Conservation (phyloP, 2,329 filamentous ascomycete species). For the Penicillium sp. region DNA sequence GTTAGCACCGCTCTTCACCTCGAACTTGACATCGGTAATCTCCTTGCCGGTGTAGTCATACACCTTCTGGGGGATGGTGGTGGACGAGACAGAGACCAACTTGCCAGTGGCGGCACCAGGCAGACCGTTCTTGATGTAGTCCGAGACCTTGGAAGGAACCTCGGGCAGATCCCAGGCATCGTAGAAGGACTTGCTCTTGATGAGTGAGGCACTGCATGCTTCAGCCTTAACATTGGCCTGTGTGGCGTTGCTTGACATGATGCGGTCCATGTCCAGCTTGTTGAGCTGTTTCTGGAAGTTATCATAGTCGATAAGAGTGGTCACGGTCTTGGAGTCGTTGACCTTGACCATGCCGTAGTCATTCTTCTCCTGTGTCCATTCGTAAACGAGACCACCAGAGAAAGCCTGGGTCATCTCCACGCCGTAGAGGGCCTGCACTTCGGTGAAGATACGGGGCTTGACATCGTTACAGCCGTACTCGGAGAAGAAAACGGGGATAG, state of each 20-base stretch:
- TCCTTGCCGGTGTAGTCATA: constrained; percentile 54
- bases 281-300: constrained; percentile 73
- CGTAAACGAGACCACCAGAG: constrained; percentile 57
- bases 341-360: constrained; percentile 60
- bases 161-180: constrained; percentile 75
- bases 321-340: constrained; percentile 56
- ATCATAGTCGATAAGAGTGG: constrained; percentile 65
- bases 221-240: constrained; percentile 58
- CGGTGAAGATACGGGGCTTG: constrained; percentile 57
- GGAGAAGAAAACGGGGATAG: constrained; percentile 64
- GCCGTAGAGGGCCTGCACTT: constrained; percentile 61
- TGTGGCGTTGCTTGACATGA: constrained; percentile 63
- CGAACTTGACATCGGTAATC: constrained; percentile 64
- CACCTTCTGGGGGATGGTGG: constrained; percentile 57
- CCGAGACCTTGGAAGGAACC: constrained; percentile 64
- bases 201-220: constrained; percentile 64
- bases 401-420: constrained; percentile 57
- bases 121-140: constrained; percentile 75
- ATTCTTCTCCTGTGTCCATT: constrained; percentile 50
- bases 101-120: constrained; percentile 62
- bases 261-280: constrained; percentile 66
- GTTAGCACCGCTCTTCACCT: constrained; percentile 53
- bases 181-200: constrained; percentile 65
- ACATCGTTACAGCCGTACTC: constrained; percentile 66
- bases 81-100: constrained; percentile 59